A percentile compares a stretch with the other conserved stretches of the same genome.
These are phyloP conservation scores for Pichiaceae sp. DNA, from an alignment of 1,139 yeast genomes.

Conservation along the genomic window DNA sequence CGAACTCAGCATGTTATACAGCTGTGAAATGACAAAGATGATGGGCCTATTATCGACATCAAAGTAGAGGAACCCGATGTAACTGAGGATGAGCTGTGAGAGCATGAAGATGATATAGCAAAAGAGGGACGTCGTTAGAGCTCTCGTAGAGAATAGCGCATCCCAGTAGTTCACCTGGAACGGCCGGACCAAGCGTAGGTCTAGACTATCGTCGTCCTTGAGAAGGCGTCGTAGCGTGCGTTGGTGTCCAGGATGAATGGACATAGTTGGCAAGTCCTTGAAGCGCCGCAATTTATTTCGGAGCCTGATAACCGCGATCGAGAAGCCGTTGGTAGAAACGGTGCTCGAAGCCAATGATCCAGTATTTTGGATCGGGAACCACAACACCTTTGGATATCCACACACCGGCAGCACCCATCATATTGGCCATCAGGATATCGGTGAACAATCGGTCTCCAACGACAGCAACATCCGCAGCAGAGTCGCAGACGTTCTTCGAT, in stretches of 20 bases:
- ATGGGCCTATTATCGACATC: conserved; percentile 34
- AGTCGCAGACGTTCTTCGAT: conserved; percentile 34
- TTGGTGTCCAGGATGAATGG: conserved; percentile 3
- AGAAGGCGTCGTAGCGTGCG: conserved; percentile 10
- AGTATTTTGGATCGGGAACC: conserved; percentile 33
- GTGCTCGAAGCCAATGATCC: conserved; percentile 1
- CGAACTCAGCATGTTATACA: conserved; percentile 16
- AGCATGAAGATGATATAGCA: conserved; percentile 28
- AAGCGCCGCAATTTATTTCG: neutral
- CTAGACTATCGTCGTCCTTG: neutral
- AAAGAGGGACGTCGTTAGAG: conserved; percentile 21
- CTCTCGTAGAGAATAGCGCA: conserved; percentile 21
- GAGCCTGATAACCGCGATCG: neutral
- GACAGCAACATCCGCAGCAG: conserved; percentile 65
- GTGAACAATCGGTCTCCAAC: conserved; percentile 90
- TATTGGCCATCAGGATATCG: conserved; percentile 87
- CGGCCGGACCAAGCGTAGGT: neutral
- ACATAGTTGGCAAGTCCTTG: neutral
- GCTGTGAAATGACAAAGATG: conserved; percentile 19
- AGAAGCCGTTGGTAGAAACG: neutral
- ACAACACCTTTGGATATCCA: conserved; percentile 81
- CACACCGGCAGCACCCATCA: conserved; percentile 81
- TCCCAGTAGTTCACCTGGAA: conserved; percentile 23
- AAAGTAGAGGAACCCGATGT: conserved; percentile 35
- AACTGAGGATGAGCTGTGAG: conserved; percentile 32